Evolutionary conservation across 2,329 filamentous ascomycete genomes (phyloP), one percentile per base, ranked within the genome.

Genomic region (Aureobasidium pullulans): DNA sequence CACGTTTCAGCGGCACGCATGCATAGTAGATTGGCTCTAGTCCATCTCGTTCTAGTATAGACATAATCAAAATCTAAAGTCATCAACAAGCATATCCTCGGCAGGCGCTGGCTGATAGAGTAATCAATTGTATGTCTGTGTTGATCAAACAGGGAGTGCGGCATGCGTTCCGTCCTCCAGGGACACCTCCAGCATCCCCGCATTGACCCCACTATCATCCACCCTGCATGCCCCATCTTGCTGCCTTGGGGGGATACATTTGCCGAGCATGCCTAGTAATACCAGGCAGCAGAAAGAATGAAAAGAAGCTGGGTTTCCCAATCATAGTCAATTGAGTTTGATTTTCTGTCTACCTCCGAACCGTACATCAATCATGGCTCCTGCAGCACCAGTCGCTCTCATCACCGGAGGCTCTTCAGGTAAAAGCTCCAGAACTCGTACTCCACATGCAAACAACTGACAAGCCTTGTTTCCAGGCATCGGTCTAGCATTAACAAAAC

Each of bases 351-450:
- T 4, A 13, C 8, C 4, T 36, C 23, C 8, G 4, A 11, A 23
- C 16, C 13, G 46, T n/a, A 34, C 16, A 34, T 1, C 31, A 34
- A 49, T 23, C 50, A 56, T 56, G 52, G 50, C 29, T n/a, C 39
- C 39, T 10, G 6, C 23, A 46, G 19, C 54, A 29, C 54, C 72
- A 7, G 72, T 76, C 36, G 76, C 74, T 6, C 70, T 79, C n/a
- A 68, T 78, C 19, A 79, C 76, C 16, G 76, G 76, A 19, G 76
- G 71, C 19, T 73, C 70, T 47, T 75, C 73, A 56, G 76, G 52
- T 56, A 46, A 32, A 40, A 40, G 37, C 4, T 34, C 9, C 13
- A 15, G 6, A 34, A 29, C n/a, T 15, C 4, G 19, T 19, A 19
- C 19, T 19, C 6, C 15, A 15, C 15, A 37, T n/a, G 16, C 8